Percentiles rank a stretch among this genome's conserved stretches.
These are phyloP conservation scores for Trifolium dubium DNA, from an alignment of 306 rosid species.

Conservation along the genomic window DNA sequence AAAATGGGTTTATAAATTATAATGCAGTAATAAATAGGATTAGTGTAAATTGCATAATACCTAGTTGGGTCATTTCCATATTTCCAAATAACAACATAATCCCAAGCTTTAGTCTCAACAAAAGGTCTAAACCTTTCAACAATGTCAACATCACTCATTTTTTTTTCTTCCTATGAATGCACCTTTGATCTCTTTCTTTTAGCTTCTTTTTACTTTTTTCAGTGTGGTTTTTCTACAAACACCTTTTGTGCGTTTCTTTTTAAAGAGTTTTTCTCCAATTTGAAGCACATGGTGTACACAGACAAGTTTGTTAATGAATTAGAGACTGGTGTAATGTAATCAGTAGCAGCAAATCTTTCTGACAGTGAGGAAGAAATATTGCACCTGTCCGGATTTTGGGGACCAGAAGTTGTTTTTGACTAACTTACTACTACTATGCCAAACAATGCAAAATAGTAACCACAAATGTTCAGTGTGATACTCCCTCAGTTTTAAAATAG, in stretches of 20 bases:
- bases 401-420: slow-evolving; percentile 54
- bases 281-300: slow-evolving; percentile 54
- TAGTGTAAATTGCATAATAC: neutral
- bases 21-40: neutral
- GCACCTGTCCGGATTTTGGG: slow-evolving; percentile 29
- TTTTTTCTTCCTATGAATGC: slow-evolving; percentile 37
- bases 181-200: neutral
- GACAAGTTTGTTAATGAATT: slow-evolving; percentile 39
- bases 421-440: slow-evolving; percentile 17
- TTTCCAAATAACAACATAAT: slow-evolving; percentile 76
- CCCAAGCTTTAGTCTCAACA: slow-evolving; percentile 62
- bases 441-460: slow-evolving; percentile 27
- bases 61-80: slow-evolving; percentile 71
- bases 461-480: too few species aligned
- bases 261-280: slow-evolving; percentile 22
- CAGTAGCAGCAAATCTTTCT: slow-evolving; percentile 51
- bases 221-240: neutral
- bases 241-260: neutral
- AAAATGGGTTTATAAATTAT: neutral
- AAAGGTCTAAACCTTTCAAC: slow-evolving; percentile 69
- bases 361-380: slow-evolving; percentile 49
- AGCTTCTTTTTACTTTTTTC: neutral
- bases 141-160: slow-evolving; percentile 43
- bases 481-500: too few species aligned
- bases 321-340: slow-evolving; percentile 32